A percentile compares a stretch with the other conserved stretches of the same genome.
These are phyloP conservation scores for Fusarium avenaceum DNA, from an alignment of 2,329 filamentous ascomycete genomes.

Conservation along the genomic window DNA sequence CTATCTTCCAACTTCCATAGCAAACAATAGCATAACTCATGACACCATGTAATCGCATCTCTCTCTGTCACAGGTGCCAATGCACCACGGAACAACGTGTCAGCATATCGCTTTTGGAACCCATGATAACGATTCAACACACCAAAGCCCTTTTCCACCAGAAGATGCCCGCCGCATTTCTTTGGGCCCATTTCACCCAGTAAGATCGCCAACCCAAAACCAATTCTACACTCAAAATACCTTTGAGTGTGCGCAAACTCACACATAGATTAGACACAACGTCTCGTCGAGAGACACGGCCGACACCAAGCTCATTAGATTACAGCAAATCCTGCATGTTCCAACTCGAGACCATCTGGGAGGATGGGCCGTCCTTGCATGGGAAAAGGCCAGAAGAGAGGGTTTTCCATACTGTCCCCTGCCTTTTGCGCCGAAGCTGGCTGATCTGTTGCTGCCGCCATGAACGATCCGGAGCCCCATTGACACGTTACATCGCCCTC, in stretches of 20 bases:
- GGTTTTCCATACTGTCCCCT: slow-evolving; percentile 63
- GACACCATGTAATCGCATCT: not conserved
- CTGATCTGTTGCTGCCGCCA: slow-evolving; percentile 33
- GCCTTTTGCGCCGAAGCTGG: slow-evolving; percentile 41
- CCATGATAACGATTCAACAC: slow-evolving; percentile 7
- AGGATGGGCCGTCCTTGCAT: slow-evolving; percentile 71
- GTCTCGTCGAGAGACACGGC: not conserved
- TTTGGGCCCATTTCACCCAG: slow-evolving; percentile 21
- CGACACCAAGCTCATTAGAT: slow-evolving; percentile 9
- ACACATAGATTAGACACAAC: not conserved
- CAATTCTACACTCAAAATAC: slow-evolving; percentile 5
- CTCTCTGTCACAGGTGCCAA: slow-evolving; percentile 7
- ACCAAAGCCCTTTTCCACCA: slow-evolving; percentile 23
- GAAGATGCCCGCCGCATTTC: slow-evolving; percentile 17
- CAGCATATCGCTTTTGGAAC: slow-evolving; percentile 17
- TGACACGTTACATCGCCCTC: slow-evolving; percentile 63
- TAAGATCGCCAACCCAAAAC: slow-evolving; percentile 7
- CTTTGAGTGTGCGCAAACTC: not conserved
- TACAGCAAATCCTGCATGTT: slow-evolving; percentile 66
- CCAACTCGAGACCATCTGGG: slow-evolving; percentile 61
- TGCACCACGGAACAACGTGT: not conserved
- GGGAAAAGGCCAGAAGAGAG: slow-evolving; percentile 72
- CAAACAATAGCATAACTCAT: not conserved
- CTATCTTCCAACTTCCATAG: not conserved
- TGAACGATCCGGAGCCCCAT: slow-evolving; percentile 56